These are phyloP conservation scores for Pseudocercospora pini-densiflorae DNA, from an alignment of 2,329 filamentous ascomycete genomes.

Conservation along the genomic window DNA sequence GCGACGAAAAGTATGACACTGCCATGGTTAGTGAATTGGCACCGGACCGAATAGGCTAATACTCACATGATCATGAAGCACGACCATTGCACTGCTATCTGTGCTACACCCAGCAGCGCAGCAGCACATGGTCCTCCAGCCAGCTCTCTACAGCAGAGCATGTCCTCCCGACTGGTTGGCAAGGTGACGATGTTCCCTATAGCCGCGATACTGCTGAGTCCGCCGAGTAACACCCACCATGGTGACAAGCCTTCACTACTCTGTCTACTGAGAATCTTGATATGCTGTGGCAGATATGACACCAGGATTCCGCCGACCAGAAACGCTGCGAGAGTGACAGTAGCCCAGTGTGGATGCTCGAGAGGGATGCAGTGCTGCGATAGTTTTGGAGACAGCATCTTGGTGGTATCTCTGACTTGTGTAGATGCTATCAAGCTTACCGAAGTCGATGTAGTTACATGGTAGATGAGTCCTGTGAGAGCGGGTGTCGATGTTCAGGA, in stretches of 20 bases:
- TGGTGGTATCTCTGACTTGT: not conserved
- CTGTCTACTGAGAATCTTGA: conserved; percentile 82
- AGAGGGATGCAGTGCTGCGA: conserved; percentile 35
- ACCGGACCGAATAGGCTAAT: not conserved
- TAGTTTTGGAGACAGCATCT: conserved; percentile 15
- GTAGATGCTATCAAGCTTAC: not conserved
- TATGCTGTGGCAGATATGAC: conserved; percentile 94
- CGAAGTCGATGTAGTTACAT: not conserved
- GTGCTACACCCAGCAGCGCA: conserved; percentile 83
- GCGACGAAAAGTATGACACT: conserved; percentile 93
- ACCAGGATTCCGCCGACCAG: conserved; percentile 87
- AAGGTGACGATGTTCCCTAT: conserved; percentile 92
- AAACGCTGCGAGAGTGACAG: conserved; percentile 49
- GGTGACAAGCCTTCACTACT: conserved; percentile 95
- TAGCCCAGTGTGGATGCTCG: conserved; percentile 33
- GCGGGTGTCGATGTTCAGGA: not conserved
- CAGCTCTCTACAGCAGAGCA: conserved; percentile 83
- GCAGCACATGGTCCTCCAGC: conserved; percentile 82
- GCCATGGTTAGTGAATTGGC: conserved; percentile 4
- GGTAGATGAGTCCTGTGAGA: not conserved
- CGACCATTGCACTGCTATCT: conserved; percentile 89
- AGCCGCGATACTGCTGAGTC: conserved; percentile 80
- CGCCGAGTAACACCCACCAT: conserved; percentile 92
- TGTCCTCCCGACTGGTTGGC: conserved; percentile 79
- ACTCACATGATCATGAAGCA: conserved; percentile 90